Evolutionary conservation across 495 filamentous ascomycete species (phyloP), one percentile per base, ranked within the genome.

Genomic region (Neurospora intermedia): DNA sequence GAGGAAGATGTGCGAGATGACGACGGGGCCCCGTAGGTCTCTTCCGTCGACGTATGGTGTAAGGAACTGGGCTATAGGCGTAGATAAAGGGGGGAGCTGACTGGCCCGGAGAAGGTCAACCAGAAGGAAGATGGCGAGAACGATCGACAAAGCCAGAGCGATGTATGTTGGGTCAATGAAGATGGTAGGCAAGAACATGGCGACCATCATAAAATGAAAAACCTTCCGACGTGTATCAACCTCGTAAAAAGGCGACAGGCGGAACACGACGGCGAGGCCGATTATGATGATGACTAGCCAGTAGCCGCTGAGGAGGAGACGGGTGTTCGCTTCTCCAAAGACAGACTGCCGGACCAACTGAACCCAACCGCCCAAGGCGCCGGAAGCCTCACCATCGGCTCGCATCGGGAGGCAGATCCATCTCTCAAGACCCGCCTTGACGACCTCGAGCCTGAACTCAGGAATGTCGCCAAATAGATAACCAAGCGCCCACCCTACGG

Each of bases 211-310:
- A 74, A 95, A 96, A 81, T 99, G 96, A 81, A 99, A 99, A 11
- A 99, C 92, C 81, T 99, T 99, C 45, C 96, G 89, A n/a, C 96
- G 88, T 4, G 96, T 99, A 81, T 99, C 96, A 43, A 98, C 94
- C 82, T 97, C 93, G 76, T 83, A 87, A 71, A 91, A 78, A 16
- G 89, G 81, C 45, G 91, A 91, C 38, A 98, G 85, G 43, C 87
- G 87, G 73, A 92, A 87, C 6, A 98, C 93, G 4, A 92, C 81
- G 3, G 87, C 82, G 48, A 99, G 84, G 2, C 94, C 96, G 9
- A 89, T 76, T 31, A 85, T 77, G 42, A 99, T 84, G 42, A 96
- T 87, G 54, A 80, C 41, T 10, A 90, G 35, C 83, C 91, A 98
- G 85, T 97, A 94, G 11, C 78, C 88, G 71, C 86, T 87, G 45